Conservation (phyloP, 495 filamentous ascomycete species). For the Astrothelium subdiscretum region DNA sequence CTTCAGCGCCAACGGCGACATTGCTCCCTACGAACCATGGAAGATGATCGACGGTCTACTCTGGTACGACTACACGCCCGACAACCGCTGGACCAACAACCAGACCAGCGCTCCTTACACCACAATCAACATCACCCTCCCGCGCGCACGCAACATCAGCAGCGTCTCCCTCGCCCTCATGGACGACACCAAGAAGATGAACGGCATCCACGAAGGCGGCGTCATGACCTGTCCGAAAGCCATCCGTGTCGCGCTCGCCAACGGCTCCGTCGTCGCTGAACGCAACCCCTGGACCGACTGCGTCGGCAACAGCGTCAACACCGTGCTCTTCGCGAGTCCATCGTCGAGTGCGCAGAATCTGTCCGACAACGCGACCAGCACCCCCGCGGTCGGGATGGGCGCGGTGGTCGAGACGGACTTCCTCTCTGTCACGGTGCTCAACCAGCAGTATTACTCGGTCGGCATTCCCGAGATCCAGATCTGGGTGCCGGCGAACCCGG, state of each 20-base stretch:
- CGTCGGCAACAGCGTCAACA: conserved; percentile 31
- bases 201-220: conserved; percentile 17
- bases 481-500: conserved; percentile 14
- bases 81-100: conserved; percentile 38
- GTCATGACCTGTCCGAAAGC: conserved; percentile 27
- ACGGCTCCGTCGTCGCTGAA: conserved; percentile 20
- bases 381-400: background rate
- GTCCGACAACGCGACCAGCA: conserved; percentile 1
- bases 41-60: conserved; percentile 36
- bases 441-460: conserved; percentile 12
- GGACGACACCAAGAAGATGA: conserved; percentile 22
- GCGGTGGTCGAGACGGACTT: conserved; percentile 12
- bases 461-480: conserved; percentile 16
- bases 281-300: conserved; percentile 18
- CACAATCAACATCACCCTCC: conserved; percentile 31
- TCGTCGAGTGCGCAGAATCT: background rate
- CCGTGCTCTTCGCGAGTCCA: conserved; percentile 23
- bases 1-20: conserved; percentile 22
- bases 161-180: conserved; percentile 32
- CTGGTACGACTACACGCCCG: conserved; percentile 33
- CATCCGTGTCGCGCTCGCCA: conserved; percentile 27
- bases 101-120: conserved; percentile 25
- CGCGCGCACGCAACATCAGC: conserved; percentile 29
- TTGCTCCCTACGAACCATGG: conserved; percentile 16
- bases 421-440: conserved; percentile 8